Percentiles rank a stretch among this genome's conserved stretches.
phyloP scores from a whole-genome alignment of 768 basidiomycete species.

The Lactarius akahatsu region DNA sequence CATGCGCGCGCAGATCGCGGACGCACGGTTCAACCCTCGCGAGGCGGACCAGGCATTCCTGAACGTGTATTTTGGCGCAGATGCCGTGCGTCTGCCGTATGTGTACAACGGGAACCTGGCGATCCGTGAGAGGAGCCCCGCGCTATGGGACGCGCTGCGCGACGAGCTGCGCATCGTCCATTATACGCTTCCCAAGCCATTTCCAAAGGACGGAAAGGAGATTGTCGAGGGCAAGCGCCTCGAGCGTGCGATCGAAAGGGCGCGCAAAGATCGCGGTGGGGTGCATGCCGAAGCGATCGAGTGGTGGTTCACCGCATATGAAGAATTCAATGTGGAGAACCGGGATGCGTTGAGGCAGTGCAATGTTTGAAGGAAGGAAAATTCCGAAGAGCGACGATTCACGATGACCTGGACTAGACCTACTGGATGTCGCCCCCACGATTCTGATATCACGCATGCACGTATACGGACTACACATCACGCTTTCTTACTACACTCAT shows the following conservation, averaged over 20 bases:
- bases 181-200: constrained; percentile 37
- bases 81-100: constrained; percentile 38
- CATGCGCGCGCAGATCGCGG: constrained; percentile 41
- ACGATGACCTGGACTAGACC: not conserved
- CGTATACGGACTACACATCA: not conserved
- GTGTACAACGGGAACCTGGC: constrained; percentile 41
- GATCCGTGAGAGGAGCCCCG: constrained; percentile 36
- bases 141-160: constrained; percentile 36
- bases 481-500: not conserved
- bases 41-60: constrained; percentile 48
- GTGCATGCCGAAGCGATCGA: constrained; percentile 30
- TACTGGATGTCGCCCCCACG: not conserved
- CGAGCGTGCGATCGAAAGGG: constrained; percentile 29
- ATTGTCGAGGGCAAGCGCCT: constrained; percentile 30
- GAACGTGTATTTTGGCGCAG: constrained; percentile 39
- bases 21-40: constrained; percentile 40
- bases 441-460: not conserved
- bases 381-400: not conserved
- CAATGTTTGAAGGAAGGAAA: not conserved
- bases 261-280: constrained; percentile 21
- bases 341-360: constrained; percentile 7
- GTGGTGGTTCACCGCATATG: constrained; percentile 33
- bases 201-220: constrained; percentile 30
- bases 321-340: constrained; percentile 29
- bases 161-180: constrained; percentile 38